These are phyloP conservation scores for Ceratorhiza oryzae-sativae DNA, from an alignment of 1,284 basidiomycete genomes.

Conservation along the genomic window DNA sequence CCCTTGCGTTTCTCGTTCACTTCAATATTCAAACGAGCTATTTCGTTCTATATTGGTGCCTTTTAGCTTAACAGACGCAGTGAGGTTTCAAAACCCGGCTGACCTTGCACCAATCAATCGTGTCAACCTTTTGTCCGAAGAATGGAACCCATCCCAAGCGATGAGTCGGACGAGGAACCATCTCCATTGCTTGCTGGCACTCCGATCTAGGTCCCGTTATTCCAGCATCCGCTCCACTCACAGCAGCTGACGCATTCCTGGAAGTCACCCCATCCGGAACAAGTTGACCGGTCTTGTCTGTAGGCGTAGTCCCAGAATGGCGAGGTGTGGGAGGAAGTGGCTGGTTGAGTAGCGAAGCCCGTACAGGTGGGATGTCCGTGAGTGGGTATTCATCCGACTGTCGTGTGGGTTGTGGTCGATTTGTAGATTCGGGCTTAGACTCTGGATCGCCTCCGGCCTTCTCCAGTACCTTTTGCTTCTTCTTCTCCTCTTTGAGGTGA, in stretches of 20 bases:
- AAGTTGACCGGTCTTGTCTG: conserved; percentile 27
- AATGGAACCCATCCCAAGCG: conserved; percentile 62
- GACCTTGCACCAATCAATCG: conserved; percentile 76
- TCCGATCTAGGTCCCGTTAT: not conserved
- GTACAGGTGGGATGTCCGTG: not conserved
- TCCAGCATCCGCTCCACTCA: not conserved
- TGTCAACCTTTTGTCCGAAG: conserved; percentile 83
- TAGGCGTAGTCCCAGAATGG: conserved; percentile 28
- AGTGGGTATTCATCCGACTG: conserved; percentile 13
- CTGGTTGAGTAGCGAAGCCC: conserved; percentile 31
- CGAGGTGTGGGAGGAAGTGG: conserved; percentile 32
- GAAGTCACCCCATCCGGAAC: conserved; percentile 24
- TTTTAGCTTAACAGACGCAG: conserved; percentile 56
- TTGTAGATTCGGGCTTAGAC: conserved; percentile 45
- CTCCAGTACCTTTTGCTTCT: conserved; percentile 50
- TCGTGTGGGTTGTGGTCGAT: conserved; percentile 47
- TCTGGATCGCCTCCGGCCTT: conserved; percentile 50
- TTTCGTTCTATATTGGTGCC: conserved; percentile 58
- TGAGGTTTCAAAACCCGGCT: no score
- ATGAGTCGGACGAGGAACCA: conserved; percentile 71
- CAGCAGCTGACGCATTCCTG: no score
- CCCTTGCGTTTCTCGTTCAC: conserved; percentile 54
- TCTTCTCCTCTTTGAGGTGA: conserved; percentile 51
- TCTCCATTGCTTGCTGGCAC: conserved; percentile 31
- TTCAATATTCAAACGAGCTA: conserved; percentile 55